A percentile compares a stretch with the other conserved stretches of the same genome.
phyloP scores from a whole-genome alignment of 495 filamentous ascomycete species.

The Neurospora sp. region DNA sequence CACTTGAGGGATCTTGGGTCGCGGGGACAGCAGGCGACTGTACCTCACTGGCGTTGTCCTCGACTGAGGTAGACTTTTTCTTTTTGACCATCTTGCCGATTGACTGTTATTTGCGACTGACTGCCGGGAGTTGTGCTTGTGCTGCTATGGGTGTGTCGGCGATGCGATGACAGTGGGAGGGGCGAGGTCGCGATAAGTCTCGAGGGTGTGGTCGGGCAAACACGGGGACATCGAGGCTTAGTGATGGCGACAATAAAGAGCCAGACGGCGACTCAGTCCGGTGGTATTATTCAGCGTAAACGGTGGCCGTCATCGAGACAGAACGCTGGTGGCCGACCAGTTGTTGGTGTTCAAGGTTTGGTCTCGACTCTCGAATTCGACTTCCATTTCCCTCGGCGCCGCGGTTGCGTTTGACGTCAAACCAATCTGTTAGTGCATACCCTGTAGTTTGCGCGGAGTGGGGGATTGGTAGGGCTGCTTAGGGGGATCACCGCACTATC shows the following conservation, averaged over 20 bases:
- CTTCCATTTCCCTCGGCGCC: not conserved
- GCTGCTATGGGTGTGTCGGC: not conserved
- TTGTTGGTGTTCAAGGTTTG: not conserved
- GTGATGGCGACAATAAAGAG: not conserved
- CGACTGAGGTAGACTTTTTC: constrained; percentile 5
- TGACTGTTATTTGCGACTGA: not conserved
- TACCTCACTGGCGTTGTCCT: constrained; percentile 1
- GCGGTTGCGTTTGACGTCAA: not conserved
- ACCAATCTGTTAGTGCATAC: not conserved
- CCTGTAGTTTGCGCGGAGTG: not conserved
- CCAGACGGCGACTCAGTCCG: not conserved
- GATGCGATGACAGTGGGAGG: not conserved
- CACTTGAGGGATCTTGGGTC: not conserved
- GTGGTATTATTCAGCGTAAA: not conserved
- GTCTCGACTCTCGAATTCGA: not conserved
- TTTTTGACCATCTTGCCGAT: constrained; percentile 9
- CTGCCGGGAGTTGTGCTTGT: not conserved
- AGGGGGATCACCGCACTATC: not conserved
- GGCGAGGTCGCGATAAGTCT: not conserved
- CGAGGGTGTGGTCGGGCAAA: not conserved
- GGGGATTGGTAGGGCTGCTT: not conserved
- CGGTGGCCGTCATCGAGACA: not conserved
- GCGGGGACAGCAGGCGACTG: not conserved
- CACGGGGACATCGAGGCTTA: not conserved
- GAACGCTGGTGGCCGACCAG: not conserved